phyloP scores from a whole-genome alignment of 169 alveolate genomes.

The Plasmodium knowlesi region DNA sequence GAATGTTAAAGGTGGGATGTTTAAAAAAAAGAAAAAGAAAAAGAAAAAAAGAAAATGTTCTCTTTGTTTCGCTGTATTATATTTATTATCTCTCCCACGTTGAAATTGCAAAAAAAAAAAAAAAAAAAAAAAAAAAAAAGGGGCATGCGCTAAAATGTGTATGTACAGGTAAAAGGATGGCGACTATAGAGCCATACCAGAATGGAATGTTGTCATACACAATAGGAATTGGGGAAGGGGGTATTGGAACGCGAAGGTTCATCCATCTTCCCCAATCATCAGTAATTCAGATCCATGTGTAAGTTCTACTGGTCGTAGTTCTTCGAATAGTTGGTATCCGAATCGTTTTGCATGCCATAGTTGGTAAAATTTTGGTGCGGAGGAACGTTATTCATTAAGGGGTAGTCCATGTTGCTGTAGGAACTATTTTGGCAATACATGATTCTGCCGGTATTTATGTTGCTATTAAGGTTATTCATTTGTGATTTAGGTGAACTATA shows the following conservation, averaged over 20 bases:
- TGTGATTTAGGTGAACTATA: not conserved
- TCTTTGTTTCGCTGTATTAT: not conserved
- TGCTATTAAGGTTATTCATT: not conserved
- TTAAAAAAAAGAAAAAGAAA: too few relatives aligned
- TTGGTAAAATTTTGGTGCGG: not conserved
- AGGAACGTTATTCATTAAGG: not conserved
- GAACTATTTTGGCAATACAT: constrained; percentile 1
- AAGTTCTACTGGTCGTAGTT: constrained; percentile 17
- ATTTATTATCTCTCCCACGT: not conserved
- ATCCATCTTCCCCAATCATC: not conserved
- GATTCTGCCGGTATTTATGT: not conserved
- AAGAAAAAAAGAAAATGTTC: not conserved
- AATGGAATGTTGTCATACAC: not conserved
- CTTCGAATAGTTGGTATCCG: constrained; percentile 25
- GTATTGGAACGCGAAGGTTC: too few relatives aligned
- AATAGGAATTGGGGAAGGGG: too few relatives aligned
- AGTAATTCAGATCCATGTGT: constrained; percentile 15
- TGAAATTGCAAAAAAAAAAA: not conserved
- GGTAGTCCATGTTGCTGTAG: constrained; percentile 16
- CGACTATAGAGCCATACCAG: not conserved
- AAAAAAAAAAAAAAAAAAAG: not conserved
- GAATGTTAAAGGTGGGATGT: not conserved
- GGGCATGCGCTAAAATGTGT: not conserved
- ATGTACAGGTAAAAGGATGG: not conserved
- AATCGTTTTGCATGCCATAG: constrained; percentile 40